Evolutionary conservation across 2,329 filamentous ascomycete genomes (phyloP).

Genomic region (Diaporthe sp.): DNA sequence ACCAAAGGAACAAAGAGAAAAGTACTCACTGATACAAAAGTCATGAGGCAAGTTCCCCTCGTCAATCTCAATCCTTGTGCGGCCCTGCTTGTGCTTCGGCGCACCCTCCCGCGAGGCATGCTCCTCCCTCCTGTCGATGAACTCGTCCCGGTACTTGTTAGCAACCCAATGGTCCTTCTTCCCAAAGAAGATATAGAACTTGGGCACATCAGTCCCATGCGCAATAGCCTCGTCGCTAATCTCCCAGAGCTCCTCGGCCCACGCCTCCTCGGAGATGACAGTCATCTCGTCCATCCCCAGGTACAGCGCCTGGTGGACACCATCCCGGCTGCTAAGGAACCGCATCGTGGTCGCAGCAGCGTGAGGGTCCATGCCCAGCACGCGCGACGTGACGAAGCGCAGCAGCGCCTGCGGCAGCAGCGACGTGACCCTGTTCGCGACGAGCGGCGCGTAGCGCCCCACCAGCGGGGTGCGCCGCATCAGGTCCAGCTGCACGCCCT

Average conservation of each 20-base stretch:
- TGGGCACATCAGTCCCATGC: conserved; percentile 46
- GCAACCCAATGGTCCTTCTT: conserved; percentile 72
- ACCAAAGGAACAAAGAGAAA: background rate
- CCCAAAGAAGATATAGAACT: conserved; percentile 70
- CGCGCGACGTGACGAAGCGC: conserved; percentile 52
- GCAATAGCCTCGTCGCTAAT: conserved; percentile 46
- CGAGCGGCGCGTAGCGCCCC: conserved; percentile 50
- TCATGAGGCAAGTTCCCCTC: conserved; percentile 67
- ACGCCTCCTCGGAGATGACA: conserved; percentile 67
- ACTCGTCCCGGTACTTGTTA: conserved; percentile 63
- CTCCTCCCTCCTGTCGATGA: conserved; percentile 58
- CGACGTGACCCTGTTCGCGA: conserved; percentile 54
- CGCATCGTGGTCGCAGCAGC: conserved; percentile 61
- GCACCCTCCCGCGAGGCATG: conserved; percentile 42
- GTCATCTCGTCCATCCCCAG: conserved; percentile 70
- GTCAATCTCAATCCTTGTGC: conserved; percentile 64
- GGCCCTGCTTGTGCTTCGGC: conserved; percentile 44
- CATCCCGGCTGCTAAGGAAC: conserved; percentile 67
- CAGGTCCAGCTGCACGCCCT: conserved; percentile 62
- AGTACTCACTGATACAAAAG: conserved; percentile 65
- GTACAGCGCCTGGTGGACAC: conserved; percentile 68
- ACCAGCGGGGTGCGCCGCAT: conserved; percentile 56
- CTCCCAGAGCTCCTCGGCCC: conserved; percentile 68
- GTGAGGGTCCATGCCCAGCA: conserved; percentile 59
- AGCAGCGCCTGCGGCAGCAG: conserved; percentile 53